Base-by-base conservation (phyloP, 2,329 filamentous ascomycete species). In the Neopestalotiopsis rosae region DNA sequence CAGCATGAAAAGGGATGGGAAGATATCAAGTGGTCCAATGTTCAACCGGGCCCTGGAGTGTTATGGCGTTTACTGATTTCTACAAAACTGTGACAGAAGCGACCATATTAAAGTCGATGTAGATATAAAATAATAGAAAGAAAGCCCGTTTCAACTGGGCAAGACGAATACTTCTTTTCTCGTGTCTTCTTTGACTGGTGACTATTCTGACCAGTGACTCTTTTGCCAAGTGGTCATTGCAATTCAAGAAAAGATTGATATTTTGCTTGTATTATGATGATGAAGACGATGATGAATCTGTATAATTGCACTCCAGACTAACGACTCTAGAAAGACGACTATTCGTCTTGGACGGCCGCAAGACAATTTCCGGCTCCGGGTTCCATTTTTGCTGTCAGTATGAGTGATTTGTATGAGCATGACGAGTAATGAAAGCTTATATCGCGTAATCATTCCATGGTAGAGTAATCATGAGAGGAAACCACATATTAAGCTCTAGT, bases 1-100 rank as follows among this genome's bases (percentile, higher is more conserved):
- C 42, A 74, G 76, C 77, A 79, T 78, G 75, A 75, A 73, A 72
- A 74, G 74, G 72, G 71, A 73, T 74, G 75, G 76, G 74, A 75
- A 77, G 77, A 79, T 79, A 78, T 74, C 77, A 76, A 66, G 62
- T 67, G 72, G 77, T 76, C 76, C 77, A 77, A 7, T 38, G 34
- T 38, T 79, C 77, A 79, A 79, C 77, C 76, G 77, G 76, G 74
- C 73, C 75, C 74, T 72, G 75, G 74, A 72, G 72, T 73, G 45
- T 73, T 67, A 69, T 69, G 77, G 77, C 77, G 77, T 79, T 79
- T 71, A 71, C 61, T 76, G 75, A 74, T 73, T 75, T 76, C 75
- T 76, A 72, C 70, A 71, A 69, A 72, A 69, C 74, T 74, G 65
- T 67, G 65, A 71, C 69, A 69, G 72, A 74, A 71, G 71, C 64